Evolutionary conservation across 192 early-diverging fungal species (phyloP), one percentile per base, ranked within the genome.

Genomic region (Backusella australiensis): DNA sequence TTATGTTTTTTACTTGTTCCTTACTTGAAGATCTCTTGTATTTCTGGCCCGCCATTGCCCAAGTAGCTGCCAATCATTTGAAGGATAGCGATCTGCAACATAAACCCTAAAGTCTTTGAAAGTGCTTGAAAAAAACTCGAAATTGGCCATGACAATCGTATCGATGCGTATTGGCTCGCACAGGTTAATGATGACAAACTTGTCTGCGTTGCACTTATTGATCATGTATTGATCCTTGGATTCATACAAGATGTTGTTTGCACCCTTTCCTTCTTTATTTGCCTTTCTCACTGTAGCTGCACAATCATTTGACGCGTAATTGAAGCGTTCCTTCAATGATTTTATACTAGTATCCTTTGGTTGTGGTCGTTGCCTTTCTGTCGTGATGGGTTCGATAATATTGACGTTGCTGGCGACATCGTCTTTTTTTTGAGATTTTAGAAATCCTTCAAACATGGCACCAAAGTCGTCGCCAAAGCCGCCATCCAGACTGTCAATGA

Each of bases 221-320:
- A 98, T 87, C 94, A 99, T 93, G 83, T 99, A 99, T 71, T 90
- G 86, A 85, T 99, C 98, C 79, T 97, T 98, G 83, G 89, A 94
- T 56, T 94, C 90, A 78, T 90, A 91, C 1, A 99, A 81, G 53
- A 99, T 96, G 0, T 94, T 84, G 2, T 89, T 90, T 14, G 93
- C 84, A 19, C 92, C 91, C 39, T 90, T 92, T 0, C 96, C 95
- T 63, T 93, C 97, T 19, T 87, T 89, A 84, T 96, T 98, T 12
- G 93, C 84, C 17, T 89, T 88, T 44, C 95, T 86, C 6, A 98
- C 91, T 32, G 93, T 89, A 15, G 97, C 96, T 0, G 95, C 98
- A 84, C 98, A 99, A 75, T 95, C 96, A 34, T 90, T 89, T 0
- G 94, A 96, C 7, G 98, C 98, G 77, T 94, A 96, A 83, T 99